A percentile compares a stretch with the other conserved stretches of the same genome.
phyloP scores from a whole-genome alignment of 1,284 basidiomycete species.

The Cryptococcus sp. region DNA sequence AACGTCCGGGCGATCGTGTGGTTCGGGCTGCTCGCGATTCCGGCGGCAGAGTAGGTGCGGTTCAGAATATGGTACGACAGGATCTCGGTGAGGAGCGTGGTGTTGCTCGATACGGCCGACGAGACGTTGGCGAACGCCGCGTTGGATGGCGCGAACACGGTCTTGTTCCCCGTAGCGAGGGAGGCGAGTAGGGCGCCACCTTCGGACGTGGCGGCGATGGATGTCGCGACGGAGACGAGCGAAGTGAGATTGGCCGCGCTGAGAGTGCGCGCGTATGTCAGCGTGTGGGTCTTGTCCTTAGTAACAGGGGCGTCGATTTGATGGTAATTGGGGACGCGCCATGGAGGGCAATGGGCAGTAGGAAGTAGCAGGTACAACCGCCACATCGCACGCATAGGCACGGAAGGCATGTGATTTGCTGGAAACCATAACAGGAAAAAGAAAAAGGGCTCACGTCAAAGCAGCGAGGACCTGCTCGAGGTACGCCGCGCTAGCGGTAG shows the following conservation, averaged over 20 bases:
- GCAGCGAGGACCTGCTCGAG: slow-evolving; percentile 32
- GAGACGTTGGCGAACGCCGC: slow-evolving; percentile 47
- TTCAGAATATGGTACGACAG: slow-evolving; percentile 67
- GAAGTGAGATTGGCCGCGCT: slow-evolving; percentile 53
- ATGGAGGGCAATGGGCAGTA: too few relatives aligned
- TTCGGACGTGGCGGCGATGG: slow-evolving; percentile 57
- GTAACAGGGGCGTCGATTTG: background rate
- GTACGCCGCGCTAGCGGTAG: slow-evolving; percentile 19
- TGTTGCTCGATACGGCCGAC: slow-evolving; percentile 52
- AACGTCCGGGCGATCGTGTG: slow-evolving; percentile 67
- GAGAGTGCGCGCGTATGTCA: slow-evolving; percentile 20
- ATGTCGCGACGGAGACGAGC: slow-evolving; percentile 49
- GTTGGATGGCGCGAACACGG: slow-evolving; percentile 55
- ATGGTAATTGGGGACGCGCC: background rate
- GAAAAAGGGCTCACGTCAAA: slow-evolving; percentile 32
- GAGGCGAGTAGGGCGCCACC: slow-evolving; percentile 57
- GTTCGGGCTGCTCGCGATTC: slow-evolving; percentile 49
- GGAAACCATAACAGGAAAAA: too few relatives aligned
- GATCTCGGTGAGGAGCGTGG: slow-evolving; percentile 55
- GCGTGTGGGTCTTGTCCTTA: background rate
- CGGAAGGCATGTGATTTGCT: too few relatives aligned
- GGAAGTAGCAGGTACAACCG: too few relatives aligned
- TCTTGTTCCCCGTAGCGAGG: slow-evolving; percentile 52
- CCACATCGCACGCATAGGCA: too few relatives aligned
- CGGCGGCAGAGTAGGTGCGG: slow-evolving; percentile 57